Evolutionary conservation across 345 rosid species (phyloP), one percentile per base, ranked within the genome.

Genomic region (Cochlearia excelsa): DNA sequence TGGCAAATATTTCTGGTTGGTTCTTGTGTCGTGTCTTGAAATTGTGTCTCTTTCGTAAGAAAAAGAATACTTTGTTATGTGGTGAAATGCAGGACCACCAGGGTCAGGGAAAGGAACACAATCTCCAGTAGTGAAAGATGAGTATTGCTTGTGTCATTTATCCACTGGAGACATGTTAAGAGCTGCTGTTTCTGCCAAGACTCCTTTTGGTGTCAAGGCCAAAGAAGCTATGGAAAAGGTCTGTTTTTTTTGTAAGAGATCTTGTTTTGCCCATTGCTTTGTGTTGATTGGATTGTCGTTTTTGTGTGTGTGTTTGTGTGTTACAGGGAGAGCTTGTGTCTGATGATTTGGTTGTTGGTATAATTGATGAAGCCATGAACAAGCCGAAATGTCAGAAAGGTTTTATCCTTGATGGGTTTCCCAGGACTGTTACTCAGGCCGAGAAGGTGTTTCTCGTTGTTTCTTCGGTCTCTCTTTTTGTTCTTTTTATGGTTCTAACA

Each of bases 151-250:
- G 65, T 91, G 98, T 76, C 98, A 91, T 70, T 80, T 91, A 82
- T 92, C 98, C 51, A 86, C 98, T 9, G 98, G 98, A 38, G 98
- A 91, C 70, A 91, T 91, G 98, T 68, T 91, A 63, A 81, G 98
- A 84, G 90, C 98, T 58, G 92, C 98, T 60, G 96, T 82, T 65
- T 77, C 86, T 67, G 87, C 92, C 30, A 88, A 88, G 74, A 91
- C 95, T 3, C 88, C 96, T 72, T 90, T 91, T 63, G 98, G 98
- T 26, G 53, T 91, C 59, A 91, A 88, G 80, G 96, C 98, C 30
- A 88, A 91, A 74, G 98, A 91, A 74, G 90, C 98, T 46, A 91
- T 91, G 96, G 85, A 91, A 44, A 91, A 88, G 79, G 98, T 91
- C 52, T 46, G 44, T 4, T 50, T 1, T n/a, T 4, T 9, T 53